Base-by-base conservation (phyloP, 306 rosid genomes). In the Lathyrus tuberosus region DNA sequence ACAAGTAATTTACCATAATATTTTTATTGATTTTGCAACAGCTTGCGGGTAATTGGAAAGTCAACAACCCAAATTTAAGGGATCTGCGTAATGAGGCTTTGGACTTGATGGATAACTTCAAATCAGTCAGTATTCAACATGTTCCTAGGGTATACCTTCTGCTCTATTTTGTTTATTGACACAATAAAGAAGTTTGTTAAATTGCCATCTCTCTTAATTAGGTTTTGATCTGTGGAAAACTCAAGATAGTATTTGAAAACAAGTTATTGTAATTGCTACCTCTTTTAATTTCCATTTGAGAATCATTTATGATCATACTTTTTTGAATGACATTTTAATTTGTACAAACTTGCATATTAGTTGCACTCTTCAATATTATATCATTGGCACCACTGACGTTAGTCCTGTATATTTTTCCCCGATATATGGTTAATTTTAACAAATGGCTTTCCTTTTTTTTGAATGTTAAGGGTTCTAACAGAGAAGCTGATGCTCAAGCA, bases 401-500 rank as follows among this genome's bases (percentile, higher is more conserved):
- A 2, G 24, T 22, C 24, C 24, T 2, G 1, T 22, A 22, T 22
- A 22, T 22, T 22, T 22, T 22, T 2, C 24, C 24, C 24, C 24
- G 2, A 1, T 22, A 22, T 22, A 22, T 57, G 22, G 18, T 20
- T n/a, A 57, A 43, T 8, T 49, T 52, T 41, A 44, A 65, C 64
- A 33, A 69, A 46, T 47, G 14, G n/a, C n/a, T n/a, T 48, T 12
- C 28, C 33, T 56, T 65, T 68, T 52, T 8, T 43, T 77, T n/a
- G 24, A 62, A 68, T 52, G 11, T 63, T 46, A 69, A 90, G 97
- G 92, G 84, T 72, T 82, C n/a, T 60, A 94, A 94, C 79, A 57
- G 82, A 0, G 89, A 83, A 30, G 98, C 97, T 35, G 97, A 90
- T 71, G 89, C 62, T 53, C 86, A 79, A 80, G 97, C 98, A 44